Base-by-base conservation (phyloP, 2,329 filamentous ascomycete species). In the Coniochaeta sp. region DNA sequence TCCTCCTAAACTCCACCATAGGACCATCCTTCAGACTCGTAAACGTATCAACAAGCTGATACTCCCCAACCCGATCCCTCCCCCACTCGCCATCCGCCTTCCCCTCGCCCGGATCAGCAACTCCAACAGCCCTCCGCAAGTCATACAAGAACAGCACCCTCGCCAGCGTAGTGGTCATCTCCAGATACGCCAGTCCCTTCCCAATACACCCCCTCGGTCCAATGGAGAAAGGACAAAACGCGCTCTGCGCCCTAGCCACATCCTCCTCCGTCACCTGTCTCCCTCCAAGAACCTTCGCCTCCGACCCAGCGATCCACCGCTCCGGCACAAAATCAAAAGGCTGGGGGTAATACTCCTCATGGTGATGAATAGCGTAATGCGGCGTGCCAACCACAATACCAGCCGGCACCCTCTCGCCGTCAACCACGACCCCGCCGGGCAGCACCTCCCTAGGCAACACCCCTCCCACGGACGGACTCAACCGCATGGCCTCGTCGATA, bases 221-320 rank as follows among this genome's bases (percentile, higher is more conserved):
- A 55, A 88, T 72, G 45, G 79, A 83, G 60, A 90, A 90, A 1
- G 89, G 86, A 56, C 85, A 89, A 67, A 88, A 92, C 0, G 87
- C 87, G 30, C 74, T 76, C 49, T 85, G 78, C 2, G 86, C 85
- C 5, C 71, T 61, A 3, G 73, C 70, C 1, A 81, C 69, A 50
- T 81, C 77, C 1, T 75, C 72, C 52, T 77, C 75, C 5, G 69
- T 76, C 1, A 75, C 73, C 27, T 63, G n/a, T n/a, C n/a, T 58
- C 52, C 64, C 58, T 14, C 49, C 53, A n/a, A 49, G 31, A 14
- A 65, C 27, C 56, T 64, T 26, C 63, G 54, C 59, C 20, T 42
- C 38, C 65, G 69, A 71, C 4, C 76, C 78, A 1, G 67, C 67
- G 14, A 86, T 69, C 85, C 85, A 88, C 22, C 85, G 77, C 70